Base-by-base conservation (phyloP, 345 rosid genomes). In the Lumnitzera racemosa region DNA sequence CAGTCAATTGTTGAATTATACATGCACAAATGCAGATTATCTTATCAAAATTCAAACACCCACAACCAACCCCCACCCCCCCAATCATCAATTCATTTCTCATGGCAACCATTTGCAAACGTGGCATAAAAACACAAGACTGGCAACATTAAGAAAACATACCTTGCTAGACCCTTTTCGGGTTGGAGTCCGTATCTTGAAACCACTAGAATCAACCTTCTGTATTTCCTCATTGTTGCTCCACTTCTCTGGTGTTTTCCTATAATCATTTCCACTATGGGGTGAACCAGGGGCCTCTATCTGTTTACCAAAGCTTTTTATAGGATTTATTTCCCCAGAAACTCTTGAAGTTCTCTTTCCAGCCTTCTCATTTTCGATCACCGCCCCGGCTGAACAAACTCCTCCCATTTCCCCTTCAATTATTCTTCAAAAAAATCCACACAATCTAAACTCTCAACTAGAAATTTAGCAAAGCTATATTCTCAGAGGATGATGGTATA, bases 391-490 rank as follows among this genome's bases (percentile, higher is more conserved):
- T 12, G 95, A 67, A 59, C 85, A 89, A 70, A 72, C 86, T 29
- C 68, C 79, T 66, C 95, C 96, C 96, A 89, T 89, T 66, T 24
- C 75, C 20, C 64, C 67, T 66, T 65, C 58, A 25, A 59, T 47
- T 17, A 50, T 47, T 27, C 59, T 20, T 20, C 20, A 20, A 20
- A 61, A 43, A 29, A 20, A 17, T 49, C 53, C 56, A 15, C 70
- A n/a, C 55, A 61, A 20, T 54, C 20, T 49, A 24, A 15, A 20
- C 12, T 24, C 53, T 14, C 23, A 24, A 15, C 14, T 13, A 49
- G 53, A 49, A 60, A 53, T 20, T 20, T 24, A 49, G 15, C 9
- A 49, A n/a, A 43, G 5, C 25, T 5, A 1, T 20, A 20, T 20
- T 4, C 7, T 36, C 10, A 36, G 43, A 36, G 7, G 43, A 36